Evolutionary conservation across 2,329 filamentous ascomycete species (phyloP), one percentile per base, ranked within the genome.

Genomic region (Dactylellina leptospora): DNA sequence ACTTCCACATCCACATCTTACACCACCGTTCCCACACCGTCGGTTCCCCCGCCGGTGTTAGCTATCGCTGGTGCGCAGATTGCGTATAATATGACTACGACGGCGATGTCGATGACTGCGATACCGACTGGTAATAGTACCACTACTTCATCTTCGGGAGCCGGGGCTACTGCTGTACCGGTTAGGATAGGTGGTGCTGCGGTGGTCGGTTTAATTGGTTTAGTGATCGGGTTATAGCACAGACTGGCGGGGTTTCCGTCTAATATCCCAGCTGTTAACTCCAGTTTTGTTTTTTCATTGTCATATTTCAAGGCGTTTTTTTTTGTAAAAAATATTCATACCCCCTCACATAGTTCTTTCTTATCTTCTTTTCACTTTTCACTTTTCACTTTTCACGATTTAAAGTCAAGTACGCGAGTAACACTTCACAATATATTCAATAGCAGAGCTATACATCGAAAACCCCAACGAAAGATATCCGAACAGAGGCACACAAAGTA

Each of bases 181-280:
- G 5, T 58, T 5, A 58, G 33, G 11, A 66, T 66, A 3, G 51
- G 61, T 20, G 44, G 42, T 25, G 51, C 51, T 2, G 61, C 61
- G 33, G 22, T 23, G 9, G 20, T 66, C 5, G 53, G 51, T 9
- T 18, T 58, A 8, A 20, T 66, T 1, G 44, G 61, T 1, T 25
- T 66, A 11, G 1, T 44, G 16, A 11, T 44, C 45, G 36, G 44
- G 4, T 36, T 66, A 44, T 54, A 50, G 20, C 13, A 6, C n/a
- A 11, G 3, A 64, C 33, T 30, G 5, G 16, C n/a, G 4, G n/a
- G n/a, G n/a, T n/a, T n/a, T n/a, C n/a, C 11, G 4, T 25, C 22
- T n/a, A n/a, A 25, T 11, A 25, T 25, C 3, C 6, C 22, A 11
- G n/a, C 27, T 20, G 13, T 45, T 23, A 10, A n/a, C 1, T 44